Evolutionary conservation across 2,329 filamentous ascomycete genomes (phyloP).

Genomic region (Bisporella sp.): DNA sequence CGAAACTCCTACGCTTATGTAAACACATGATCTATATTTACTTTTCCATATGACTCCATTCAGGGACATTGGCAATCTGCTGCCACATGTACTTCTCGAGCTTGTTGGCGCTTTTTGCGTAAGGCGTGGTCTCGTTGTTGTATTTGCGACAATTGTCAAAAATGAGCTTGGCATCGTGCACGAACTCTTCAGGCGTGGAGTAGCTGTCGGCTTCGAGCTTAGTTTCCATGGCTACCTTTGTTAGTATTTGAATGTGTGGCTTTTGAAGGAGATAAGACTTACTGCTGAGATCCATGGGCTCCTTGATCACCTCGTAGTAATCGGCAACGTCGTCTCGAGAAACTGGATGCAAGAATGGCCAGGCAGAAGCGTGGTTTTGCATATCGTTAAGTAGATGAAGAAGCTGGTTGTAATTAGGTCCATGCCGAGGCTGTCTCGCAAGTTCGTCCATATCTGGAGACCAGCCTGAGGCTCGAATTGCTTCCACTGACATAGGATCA

Average conservation of each 20-base stretch:
- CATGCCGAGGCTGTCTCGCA: constrained; percentile 87
- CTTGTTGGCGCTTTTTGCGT: constrained; percentile 91
- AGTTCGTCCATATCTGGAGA: constrained; percentile 97
- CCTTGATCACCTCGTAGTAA: constrained; percentile 97
- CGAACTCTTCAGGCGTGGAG: constrained; percentile 84
- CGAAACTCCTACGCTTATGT: not conserved
- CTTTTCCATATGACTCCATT: constrained; percentile 61
- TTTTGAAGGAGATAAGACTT: not conserved
- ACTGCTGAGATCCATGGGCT: constrained; percentile 88
- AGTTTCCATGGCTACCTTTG: constrained; percentile 69
- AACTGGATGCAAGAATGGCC: constrained; percentile 92
- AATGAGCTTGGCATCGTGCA: constrained; percentile 79
- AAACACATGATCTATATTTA: constrained; percentile 1
- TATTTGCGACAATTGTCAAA: constrained; percentile 95
- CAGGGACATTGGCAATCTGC: constrained; percentile 83
- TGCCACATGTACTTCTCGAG: constrained; percentile 93
- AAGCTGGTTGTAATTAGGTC: constrained; percentile 92
- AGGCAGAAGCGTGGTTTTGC: constrained; percentile 86
- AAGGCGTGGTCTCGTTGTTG: constrained; percentile 91
- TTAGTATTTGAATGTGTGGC: not conserved
- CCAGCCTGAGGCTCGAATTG: constrained; percentile 91
- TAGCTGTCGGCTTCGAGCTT: constrained; percentile 95
- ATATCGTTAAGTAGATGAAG: constrained; percentile 89
- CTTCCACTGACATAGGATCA: constrained; percentile 78
- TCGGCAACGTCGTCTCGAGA: constrained; percentile 96